Base-by-base conservation (phyloP, 768 basidiomycete genomes). In the Lactarius indigo region DNA sequence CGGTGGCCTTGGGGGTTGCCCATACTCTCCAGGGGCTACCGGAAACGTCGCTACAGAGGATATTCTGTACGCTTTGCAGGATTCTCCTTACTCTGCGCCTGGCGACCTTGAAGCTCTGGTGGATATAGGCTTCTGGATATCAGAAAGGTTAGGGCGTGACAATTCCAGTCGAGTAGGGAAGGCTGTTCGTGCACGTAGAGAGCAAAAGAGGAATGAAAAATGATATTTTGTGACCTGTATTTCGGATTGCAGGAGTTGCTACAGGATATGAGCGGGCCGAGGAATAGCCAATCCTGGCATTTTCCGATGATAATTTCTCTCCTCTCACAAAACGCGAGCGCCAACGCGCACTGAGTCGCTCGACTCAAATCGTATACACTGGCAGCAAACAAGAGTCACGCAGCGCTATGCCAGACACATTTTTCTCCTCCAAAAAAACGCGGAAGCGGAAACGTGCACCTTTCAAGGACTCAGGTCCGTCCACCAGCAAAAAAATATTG, bases 1-100 rank as follows among this genome's bases (percentile, higher is more conserved):
- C 20, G 94, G 89, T 20, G 95, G 96, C 0, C 86, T 98, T 1
- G 96, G 96, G 3, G 94, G 96, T 20, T 98, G 96, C 73, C 96
- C 96, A 3, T 98, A 93, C 77, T 94, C 96, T 1, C 96, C 96
- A 2, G 95, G 95, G 6, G 95, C 96, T 17, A 95, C 94, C 0
- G 96, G 96, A 18, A 97, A 97, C 71, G 92, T 97, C 20, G 89
- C 94, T 0, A 98, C 96, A 0, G 96, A 98, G 71, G 92, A 96
- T 70, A 85, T 96, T 1, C 80, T 96, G 10, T 94, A 97, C 69
- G 90, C 91, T 0, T 82, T 98, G 9, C 84, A 81, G 71, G 87
- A 78, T 59, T 88, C 87, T 7, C 78, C 78, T 56, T 87, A 86
- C 74, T 83, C 79, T 5, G 86, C 85, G 5, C 79, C 72, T 1